These are phyloP conservation scores for Colletotrichum chrysophilum DNA, from an alignment of 2,329 filamentous ascomycete species.

Conservation along the genomic window DNA sequence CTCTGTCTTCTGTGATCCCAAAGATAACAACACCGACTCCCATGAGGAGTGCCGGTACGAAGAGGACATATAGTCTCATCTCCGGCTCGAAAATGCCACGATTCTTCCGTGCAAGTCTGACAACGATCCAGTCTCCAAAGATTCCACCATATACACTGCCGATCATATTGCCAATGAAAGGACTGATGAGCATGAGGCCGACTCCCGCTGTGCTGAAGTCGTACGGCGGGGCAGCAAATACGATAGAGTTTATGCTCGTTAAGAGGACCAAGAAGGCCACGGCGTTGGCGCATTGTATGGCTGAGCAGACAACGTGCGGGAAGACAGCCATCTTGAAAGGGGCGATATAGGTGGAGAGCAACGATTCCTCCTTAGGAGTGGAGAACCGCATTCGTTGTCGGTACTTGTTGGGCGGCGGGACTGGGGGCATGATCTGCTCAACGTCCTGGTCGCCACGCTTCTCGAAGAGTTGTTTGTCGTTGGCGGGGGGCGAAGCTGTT, in stretches of 20 bases:
- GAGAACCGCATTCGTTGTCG: background rate
- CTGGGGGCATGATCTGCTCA: background rate
- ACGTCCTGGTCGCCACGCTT: rapidly evolving
- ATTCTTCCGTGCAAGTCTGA: conserved; percentile 41
- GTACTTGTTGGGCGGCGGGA: background rate
- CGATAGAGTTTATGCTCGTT: background rate
- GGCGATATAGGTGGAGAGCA: background rate
- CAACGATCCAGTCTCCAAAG: conserved; percentile 23
- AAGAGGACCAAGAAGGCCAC: background rate
- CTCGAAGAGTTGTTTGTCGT: background rate
- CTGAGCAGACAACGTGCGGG: background rate
- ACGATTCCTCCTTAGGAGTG: background rate
- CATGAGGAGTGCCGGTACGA: conserved; percentile 33
- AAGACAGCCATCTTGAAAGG: background rate
- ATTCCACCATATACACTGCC: background rate
- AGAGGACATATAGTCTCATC: conserved; percentile 40
- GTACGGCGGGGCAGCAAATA: background rate
- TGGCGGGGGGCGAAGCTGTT: background rate
- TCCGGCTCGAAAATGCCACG: conserved; percentile 48
- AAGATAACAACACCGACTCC: conserved; percentile 44
- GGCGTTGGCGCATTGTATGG: background rate
- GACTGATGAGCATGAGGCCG: background rate
- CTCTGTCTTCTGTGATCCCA: conserved; percentile 28
- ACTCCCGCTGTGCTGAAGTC: background rate
- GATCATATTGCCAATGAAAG: background rate